Percentiles rank a stretch among this genome's conserved stretches.
phyloP scores from a whole-genome alignment of 768 basidiomycete species.

The Amanita fuliginea region DNA sequence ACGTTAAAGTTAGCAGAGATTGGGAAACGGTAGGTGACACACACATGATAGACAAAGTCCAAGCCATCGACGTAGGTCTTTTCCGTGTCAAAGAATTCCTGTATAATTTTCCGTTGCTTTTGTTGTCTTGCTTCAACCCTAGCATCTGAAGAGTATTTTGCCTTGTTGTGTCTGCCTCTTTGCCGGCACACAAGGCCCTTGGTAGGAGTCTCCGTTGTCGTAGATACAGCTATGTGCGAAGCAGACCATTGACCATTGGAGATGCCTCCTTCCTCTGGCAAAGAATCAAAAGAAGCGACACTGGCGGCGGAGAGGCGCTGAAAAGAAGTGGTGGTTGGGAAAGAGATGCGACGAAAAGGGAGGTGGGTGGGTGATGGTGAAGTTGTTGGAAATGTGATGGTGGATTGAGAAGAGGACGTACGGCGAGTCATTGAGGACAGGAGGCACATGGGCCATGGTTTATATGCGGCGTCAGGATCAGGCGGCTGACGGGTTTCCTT shows the following conservation, averaged over 20 bases:
- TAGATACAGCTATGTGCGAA: background rate
- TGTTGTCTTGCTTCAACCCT: slow-evolving; percentile 22
- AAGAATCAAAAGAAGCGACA: slow-evolving; percentile 63
- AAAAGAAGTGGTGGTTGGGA: slow-evolving; percentile 40
- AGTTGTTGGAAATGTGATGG: background rate
- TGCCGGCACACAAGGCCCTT: slow-evolving; percentile 13
- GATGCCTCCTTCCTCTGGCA: slow-evolving; percentile 38
- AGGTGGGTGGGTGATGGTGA: slow-evolving; percentile 20
- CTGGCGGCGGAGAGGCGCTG: slow-evolving; percentile 61
- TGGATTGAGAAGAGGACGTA: background rate
- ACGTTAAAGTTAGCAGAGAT: slow-evolving; percentile 1
- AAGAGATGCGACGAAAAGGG: slow-evolving; percentile 54
- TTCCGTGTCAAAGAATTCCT: slow-evolving; percentile 78
- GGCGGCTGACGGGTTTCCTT: background rate
- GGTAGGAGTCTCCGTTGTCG: slow-evolving; percentile 15
- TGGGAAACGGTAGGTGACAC: slow-evolving; percentile 15
- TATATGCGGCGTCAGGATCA: background rate
- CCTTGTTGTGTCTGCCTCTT: background rate
- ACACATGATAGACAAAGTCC: slow-evolving; percentile 71
- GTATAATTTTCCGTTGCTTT: slow-evolving; percentile 61
- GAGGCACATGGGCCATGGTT: background rate
- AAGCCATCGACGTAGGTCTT: slow-evolving; percentile 72
- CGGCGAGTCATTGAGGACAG: background rate
- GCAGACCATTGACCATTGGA: slow-evolving; percentile 7
- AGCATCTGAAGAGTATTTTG: background rate